Percentiles rank a stretch among this genome's conserved stretches.
These are phyloP conservation scores for slime mould (Dictyostelium discoideum) DNA, from an alignment of 78 protist species.

Conservation along the genomic window DNA sequence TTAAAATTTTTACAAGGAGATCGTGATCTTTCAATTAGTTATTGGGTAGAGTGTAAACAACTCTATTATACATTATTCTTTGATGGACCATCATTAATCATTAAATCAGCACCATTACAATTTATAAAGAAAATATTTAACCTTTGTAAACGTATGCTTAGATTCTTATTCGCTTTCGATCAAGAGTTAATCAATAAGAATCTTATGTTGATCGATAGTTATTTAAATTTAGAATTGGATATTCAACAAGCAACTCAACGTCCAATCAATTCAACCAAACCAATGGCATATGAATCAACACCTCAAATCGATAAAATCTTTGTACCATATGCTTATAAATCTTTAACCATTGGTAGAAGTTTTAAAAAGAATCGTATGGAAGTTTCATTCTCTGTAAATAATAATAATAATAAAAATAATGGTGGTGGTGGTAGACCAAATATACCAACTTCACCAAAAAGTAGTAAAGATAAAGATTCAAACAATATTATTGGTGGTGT, in stretches of 20 bases:
- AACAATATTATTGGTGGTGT: background rate
- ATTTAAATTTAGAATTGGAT: constrained; percentile 45
- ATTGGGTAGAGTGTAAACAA: constrained; percentile 67
- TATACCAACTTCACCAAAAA: background rate
- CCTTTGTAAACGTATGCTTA: constrained; percentile 51
- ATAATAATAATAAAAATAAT: background rate
- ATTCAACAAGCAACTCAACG: constrained; percentile 62
- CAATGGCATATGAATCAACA: constrained; percentile 57
- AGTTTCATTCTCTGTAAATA: constrained; percentile 42
- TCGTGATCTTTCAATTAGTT: constrained; percentile 68
- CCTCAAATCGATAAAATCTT: constrained; percentile 68
- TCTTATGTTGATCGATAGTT: constrained; percentile 67
- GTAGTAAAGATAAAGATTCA: background rate
- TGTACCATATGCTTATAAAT: constrained; percentile 53
- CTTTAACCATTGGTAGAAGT: constrained; percentile 51
- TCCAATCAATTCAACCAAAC: constrained; percentile 25
- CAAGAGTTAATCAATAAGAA: constrained; percentile 75
- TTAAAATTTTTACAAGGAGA: constrained; percentile 75
- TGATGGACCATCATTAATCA: constrained; percentile 64
- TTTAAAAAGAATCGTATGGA: constrained; percentile 56
- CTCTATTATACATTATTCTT: constrained; percentile 62
- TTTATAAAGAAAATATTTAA: constrained; percentile 34
- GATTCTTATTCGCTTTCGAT: constrained; percentile 77
- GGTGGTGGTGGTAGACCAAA: background rate
- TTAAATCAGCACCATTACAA: constrained; percentile 49